phyloP scores from a whole-genome alignment of 75 land plant genomes.

The Pinus taeda region DNA sequence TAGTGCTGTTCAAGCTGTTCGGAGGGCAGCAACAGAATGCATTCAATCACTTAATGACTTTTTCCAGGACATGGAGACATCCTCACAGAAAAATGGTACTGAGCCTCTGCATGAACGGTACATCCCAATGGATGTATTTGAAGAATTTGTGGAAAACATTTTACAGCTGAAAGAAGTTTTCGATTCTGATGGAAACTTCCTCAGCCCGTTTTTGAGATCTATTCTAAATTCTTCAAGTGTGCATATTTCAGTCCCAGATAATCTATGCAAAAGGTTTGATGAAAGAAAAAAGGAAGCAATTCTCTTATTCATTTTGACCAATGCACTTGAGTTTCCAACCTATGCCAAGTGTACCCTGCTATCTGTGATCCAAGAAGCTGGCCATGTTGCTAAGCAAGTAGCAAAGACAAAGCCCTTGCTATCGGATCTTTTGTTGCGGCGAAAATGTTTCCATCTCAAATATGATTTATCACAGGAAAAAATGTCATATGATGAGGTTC shows the following conservation, averaged over 20 bases:
- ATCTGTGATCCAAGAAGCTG: neutral
- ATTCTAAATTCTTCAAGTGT: conserved; percentile 24
- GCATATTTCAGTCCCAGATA: conserved; percentile 29
- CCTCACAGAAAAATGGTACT: conserved; percentile 25
- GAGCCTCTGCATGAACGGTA: conserved; percentile 3
- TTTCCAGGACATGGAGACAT: conserved; percentile 15
- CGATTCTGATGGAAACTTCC: conserved; percentile 44
- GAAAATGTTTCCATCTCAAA: conserved; percentile 8
- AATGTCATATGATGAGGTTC: neutral
- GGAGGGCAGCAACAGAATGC: conserved; percentile 56
- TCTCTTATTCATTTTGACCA: conserved; percentile 35
- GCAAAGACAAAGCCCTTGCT: neutral
- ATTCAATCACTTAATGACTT: conserved; percentile 27
- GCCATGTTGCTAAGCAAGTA: neutral
- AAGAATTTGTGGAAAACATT: conserved; percentile 38
- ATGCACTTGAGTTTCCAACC: conserved; percentile 36
- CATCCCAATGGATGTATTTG: conserved; percentile 25
- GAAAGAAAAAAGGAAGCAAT: conserved; percentile 28
- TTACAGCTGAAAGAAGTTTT: conserved; percentile 39
- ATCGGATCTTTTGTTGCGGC: neutral
- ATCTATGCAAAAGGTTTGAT: conserved; percentile 44
- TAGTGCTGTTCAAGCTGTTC: conserved; percentile 50
- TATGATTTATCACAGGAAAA: neutral
- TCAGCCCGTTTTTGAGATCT: conserved; percentile 38
- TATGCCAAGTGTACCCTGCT: conserved; percentile 24